A percentile compares a stretch with the other conserved stretches of the same genome.
Conservation (phyloP, 306 rosid genomes). For the Rosa persica region DNA sequence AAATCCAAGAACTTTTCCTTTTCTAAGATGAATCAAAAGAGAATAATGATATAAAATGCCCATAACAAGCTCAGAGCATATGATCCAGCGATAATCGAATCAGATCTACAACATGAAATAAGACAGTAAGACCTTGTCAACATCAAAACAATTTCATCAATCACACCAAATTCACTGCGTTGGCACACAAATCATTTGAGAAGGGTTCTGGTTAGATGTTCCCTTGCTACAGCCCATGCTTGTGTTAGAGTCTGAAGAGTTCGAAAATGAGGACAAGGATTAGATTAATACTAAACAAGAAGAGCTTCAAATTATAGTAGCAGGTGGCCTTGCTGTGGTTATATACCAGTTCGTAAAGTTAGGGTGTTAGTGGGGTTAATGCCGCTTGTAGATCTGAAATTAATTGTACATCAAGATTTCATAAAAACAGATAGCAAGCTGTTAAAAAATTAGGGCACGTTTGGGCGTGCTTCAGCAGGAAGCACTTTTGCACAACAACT, state of each 20-base stretch:
- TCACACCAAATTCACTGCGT: not conserved
- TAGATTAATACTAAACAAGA: constrained; percentile 9
- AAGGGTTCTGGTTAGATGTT: constrained; percentile 80
- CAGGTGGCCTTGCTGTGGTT: not conserved
- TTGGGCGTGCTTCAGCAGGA: not conserved
- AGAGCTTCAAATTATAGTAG: not conserved
- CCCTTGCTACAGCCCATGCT: constrained; percentile 83
- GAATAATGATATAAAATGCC: not conserved
- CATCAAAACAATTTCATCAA: not conserved
- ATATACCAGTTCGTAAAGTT: not conserved
- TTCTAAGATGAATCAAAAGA: not conserved
- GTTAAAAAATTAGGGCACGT: not conserved
- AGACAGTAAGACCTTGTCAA: not conserved
- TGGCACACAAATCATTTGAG: constrained; percentile 43
- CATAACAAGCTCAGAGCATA: not conserved
- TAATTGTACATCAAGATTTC: not conserved
- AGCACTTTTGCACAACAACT: not conserved
- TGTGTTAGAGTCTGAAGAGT: constrained; percentile 73
- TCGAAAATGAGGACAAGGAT: constrained; percentile 7
- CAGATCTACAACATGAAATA: not conserved
- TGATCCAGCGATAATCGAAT: not conserved
- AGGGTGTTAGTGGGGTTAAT: too few species aligned
- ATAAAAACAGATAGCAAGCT: not conserved
- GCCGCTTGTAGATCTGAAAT: too few species aligned
- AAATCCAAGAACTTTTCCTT: too few species aligned